Evolutionary conservation across 2,329 filamentous ascomycete genomes (phyloP), one percentile per base, ranked within the genome.

Genomic region (Arachnomyces sp.): DNA sequence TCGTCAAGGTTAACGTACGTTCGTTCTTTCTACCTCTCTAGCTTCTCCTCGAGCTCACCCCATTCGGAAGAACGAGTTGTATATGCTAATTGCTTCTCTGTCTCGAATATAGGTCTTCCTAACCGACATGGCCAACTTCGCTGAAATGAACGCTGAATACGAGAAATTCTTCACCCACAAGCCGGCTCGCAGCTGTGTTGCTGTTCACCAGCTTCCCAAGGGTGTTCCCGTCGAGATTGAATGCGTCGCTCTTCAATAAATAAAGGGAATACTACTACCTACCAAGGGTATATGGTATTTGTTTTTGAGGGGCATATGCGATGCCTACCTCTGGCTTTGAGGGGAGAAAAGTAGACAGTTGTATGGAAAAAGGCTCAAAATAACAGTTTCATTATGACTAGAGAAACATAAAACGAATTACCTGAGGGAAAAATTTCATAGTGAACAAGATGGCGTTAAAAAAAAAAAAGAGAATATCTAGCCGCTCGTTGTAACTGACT

Each of bases 91-190:
- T 25, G n/a, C 13, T 29, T 36, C 28, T 40, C 8, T 34, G 13
- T 7, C 4, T 28, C 28, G 3, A 25, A 16, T 29, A 21, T 31
- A 68, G 65, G 83, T 95, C 59, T 96, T 95, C 75, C 70, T 96
- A 46, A 82, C 84, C 37, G 84, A 93, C 66, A 96, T 96, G 90
- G 77, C 74, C 48, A 75, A 92, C 67, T 96, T 96, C 60, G 80
- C 76, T 36, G 77, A 81, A 59, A 86, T 87, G 80, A 88, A 87
- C 63, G 73, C 74, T 52, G 74, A 82, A 36, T 87, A 86, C 56
- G 75, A 74, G 56, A 77, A 81, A 61, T 83, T 79, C 69, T 87
- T 86, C 66, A 53, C 58, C 17, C 75, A 79, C 58, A 79, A 78
- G 68, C 77, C 77, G 13, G 75, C 77, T 14, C 65, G 77, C 38